Conservation (phyloP, 345 rosid species). For the Rhodamnia rubescens region DNA sequence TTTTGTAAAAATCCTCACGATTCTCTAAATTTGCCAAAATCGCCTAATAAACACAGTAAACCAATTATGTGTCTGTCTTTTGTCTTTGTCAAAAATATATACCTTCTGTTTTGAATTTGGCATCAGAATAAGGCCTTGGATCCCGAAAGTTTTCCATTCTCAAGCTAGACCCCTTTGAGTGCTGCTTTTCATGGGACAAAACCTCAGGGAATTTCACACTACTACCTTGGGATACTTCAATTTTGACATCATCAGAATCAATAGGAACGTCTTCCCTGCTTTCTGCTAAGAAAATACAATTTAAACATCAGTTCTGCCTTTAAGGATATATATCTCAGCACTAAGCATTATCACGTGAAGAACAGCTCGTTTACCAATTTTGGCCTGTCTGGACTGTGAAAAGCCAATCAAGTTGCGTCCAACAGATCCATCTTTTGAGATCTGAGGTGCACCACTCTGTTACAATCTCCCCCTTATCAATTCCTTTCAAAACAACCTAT, state of each 20-base stretch:
- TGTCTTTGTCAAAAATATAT: not conserved
- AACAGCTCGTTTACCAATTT: constrained; percentile 39
- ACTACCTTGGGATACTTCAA: constrained; percentile 22
- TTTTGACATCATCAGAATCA: constrained; percentile 36
- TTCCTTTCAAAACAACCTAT: constrained; percentile 67
- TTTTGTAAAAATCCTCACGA: not conserved
- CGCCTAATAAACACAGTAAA: not conserved
- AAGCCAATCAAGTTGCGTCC: constrained; percentile 39
- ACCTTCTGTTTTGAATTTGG: constrained; percentile 50
- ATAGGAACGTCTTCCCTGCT: constrained; percentile 51
- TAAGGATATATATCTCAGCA: not conserved
- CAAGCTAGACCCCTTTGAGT: constrained; percentile 10
- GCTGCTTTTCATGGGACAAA: constrained; percentile 17
- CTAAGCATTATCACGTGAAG: not conserved
- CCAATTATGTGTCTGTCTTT: not conserved
- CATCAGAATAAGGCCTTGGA: constrained; percentile 22
- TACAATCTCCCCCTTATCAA: constrained; percentile 71
- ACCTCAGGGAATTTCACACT: constrained; percentile 15
- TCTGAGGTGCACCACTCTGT: constrained; percentile 79
- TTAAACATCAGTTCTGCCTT: constrained; percentile 11
- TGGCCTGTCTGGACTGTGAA: constrained; percentile 44
- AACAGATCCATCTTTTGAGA: constrained; percentile 51
- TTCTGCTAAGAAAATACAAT: constrained; percentile 32
- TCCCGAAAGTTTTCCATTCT: constrained; percentile 11
- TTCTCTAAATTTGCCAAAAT: not conserved